These are phyloP conservation scores for Lasiodiplodia sp. DNA, from an alignment of 2,329 filamentous ascomycete species.

Conservation along the genomic window DNA sequence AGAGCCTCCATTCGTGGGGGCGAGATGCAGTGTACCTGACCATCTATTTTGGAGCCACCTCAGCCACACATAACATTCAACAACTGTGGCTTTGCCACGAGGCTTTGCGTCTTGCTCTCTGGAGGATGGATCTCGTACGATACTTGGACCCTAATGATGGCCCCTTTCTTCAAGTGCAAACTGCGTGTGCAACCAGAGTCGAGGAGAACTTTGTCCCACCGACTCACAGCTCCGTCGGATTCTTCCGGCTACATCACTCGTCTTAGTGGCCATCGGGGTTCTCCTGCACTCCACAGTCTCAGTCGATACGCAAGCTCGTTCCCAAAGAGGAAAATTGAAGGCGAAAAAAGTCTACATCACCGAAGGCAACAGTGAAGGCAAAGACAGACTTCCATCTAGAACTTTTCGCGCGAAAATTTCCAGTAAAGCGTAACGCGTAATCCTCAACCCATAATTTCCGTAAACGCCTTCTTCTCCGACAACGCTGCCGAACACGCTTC, in stretches of 20 bases:
- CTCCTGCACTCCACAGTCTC: neutral
- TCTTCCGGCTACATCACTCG: neutral
- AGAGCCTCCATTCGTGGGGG: slow-evolving; percentile 1
- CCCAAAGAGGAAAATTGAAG: neutral
- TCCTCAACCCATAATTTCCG: neutral
- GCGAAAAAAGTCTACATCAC: neutral
- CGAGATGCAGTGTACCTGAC: neutral
- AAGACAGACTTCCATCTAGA: neutral
- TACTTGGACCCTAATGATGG: neutral
- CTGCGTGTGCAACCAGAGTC: neutral
- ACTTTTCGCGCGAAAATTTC: neutral
- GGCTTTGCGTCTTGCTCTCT: neutral
- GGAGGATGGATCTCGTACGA: neutral
- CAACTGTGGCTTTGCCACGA: neutral
- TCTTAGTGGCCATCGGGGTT: neutral
- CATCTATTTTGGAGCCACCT: neutral
- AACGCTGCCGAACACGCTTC: too few relatives aligned
- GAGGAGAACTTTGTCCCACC: neutral
- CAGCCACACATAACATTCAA: neutral
- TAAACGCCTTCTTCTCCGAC: too few relatives aligned
- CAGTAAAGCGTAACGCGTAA: neutral
- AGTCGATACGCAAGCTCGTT: neutral
- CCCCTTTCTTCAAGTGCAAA: neutral
- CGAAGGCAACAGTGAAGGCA: neutral
- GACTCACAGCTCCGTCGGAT: neutral